Evolutionary conservation across 2,329 filamentous ascomycete species (phyloP).

Genomic region (Teratosphaeria pseudoeucalypti): DNA sequence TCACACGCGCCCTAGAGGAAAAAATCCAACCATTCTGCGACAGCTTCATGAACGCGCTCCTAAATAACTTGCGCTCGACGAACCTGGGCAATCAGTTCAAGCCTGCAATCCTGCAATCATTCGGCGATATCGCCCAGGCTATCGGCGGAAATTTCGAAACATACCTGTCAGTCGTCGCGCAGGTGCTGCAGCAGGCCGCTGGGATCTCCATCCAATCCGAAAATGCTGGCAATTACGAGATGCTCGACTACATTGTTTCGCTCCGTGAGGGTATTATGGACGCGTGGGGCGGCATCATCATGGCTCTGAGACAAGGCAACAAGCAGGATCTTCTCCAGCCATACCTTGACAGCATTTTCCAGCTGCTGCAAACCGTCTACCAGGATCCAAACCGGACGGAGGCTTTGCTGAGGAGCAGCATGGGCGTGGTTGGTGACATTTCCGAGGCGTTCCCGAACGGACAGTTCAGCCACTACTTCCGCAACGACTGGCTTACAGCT

Average conservation of each 20-base stretch:
- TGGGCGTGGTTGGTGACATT: slow-evolving; percentile 95
- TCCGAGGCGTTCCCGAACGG: slow-evolving; percentile 89
- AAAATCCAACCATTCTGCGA: slow-evolving; percentile 93
- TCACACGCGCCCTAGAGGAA: slow-evolving; percentile 81
- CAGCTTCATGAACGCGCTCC: slow-evolving; percentile 92
- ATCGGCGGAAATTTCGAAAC: slow-evolving; percentile 88
- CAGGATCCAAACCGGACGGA: slow-evolving; percentile 83
- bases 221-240: slow-evolving; percentile 59
- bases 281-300: slow-evolving; percentile 93
- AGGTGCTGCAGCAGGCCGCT: slow-evolving; percentile 87
- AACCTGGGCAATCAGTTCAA: slow-evolving; percentile 93
- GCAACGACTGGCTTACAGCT: slow-evolving; percentile 76
- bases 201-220: slow-evolving; percentile 69
- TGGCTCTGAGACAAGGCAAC: slow-evolving; percentile 75
- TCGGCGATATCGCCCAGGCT: slow-evolving; percentile 92
- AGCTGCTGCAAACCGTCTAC: slow-evolving; percentile 70
- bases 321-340: slow-evolving; percentile 65
- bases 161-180: slow-evolving; percentile 83
- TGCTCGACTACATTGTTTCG: slow-evolving; percentile 92
- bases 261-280: slow-evolving; percentile 97
- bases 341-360: slow-evolving; percentile 77
- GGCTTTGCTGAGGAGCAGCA: slow-evolving; percentile 79
- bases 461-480: slow-evolving; percentile 74
- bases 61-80: slow-evolving; percentile 81
- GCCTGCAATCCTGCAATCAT: slow-evolving; percentile 94